phyloP scores from a whole-genome alignment of 805 yeast species.

The Saccharomyces paradoxus region DNA sequence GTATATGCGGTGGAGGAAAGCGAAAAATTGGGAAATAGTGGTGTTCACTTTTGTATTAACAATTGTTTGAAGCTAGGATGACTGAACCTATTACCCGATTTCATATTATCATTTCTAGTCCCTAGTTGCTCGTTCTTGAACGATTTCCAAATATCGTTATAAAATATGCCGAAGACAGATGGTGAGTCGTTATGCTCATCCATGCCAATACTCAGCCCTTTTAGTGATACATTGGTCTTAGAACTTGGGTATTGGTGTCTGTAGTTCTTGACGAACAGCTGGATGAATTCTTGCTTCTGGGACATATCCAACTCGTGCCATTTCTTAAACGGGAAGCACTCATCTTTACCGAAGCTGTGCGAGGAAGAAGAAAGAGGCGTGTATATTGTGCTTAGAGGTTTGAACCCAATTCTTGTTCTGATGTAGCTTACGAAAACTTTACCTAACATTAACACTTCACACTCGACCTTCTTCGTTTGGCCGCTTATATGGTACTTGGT shows the following conservation, averaged over 20 bases:
- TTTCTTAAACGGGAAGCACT: conserved; percentile 10
- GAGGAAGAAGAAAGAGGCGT: not conserved
- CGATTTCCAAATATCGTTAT: conserved; percentile 23
- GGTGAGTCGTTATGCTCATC: conserved; percentile 24
- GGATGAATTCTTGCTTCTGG: conserved; percentile 23
- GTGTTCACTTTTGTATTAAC: conserved; percentile 1
- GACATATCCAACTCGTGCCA: conserved; percentile 20
- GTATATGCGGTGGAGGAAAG: not conserved
- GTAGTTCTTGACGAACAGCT: conserved; percentile 21
- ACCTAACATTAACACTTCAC: not conserved
- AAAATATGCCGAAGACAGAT: conserved; percentile 27
- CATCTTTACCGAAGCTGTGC: not conserved
- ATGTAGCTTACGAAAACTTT: not conserved
- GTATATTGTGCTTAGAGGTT: not conserved
- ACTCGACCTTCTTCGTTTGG: not conserved
- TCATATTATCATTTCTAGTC: not conserved
- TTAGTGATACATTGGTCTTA: conserved; percentile 24
- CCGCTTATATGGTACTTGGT: not conserved
- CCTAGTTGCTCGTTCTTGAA: conserved; percentile 2
- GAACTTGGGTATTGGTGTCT: conserved; percentile 25
- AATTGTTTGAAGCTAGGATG: conserved; percentile 8
- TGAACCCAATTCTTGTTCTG: not conserved
- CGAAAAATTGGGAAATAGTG: not conserved
- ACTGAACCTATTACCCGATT: conserved; percentile 3
- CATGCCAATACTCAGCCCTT: conserved; percentile 18